Evolutionary conservation across 345 rosid species (phyloP), one percentile per base, ranked within the genome.

Genomic region (Firmiana major): DNA sequence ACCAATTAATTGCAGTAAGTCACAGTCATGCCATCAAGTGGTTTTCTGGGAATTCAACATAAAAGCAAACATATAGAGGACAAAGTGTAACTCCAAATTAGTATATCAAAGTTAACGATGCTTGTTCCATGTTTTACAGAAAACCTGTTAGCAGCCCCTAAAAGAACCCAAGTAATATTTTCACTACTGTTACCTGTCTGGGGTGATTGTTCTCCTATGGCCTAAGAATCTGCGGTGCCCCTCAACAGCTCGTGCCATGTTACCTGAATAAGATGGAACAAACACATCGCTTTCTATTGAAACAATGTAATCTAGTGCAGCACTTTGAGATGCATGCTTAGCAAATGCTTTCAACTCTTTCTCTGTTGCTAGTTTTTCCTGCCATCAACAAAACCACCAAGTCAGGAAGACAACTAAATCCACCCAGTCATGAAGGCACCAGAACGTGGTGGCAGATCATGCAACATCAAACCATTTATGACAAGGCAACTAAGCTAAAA

Each of bases 211-310:
- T 84, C 83, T 90, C 28, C 89, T 91, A 82, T 96, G 94, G 5
- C 97, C 97, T 76, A 93, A 86, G 84, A 92, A 93, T 84, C 99
- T 91, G 51, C 98, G 94, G 73, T 95, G 98, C 65, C 99, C 99
- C 86, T 95, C 99, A 63, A 95, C 94, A 1, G 94, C 94, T 85
- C 93, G 90, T 51, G 99, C 99, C 99, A 95, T 95, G 82, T 95
- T 95, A 55, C 99, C 98, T 12, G 97, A 93, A 85, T 95, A 84
- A 21, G 98, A 88, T 55, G 98, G 93, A 77, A 95, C 81, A 77
- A 95, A 95, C 77, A 93, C 92, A 81, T 92, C 92, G 80, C 99
- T 93, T 77, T 92, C 93, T 45, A 90, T 81, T 0, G 97, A 96
- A 53, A 96, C 86, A 75, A 96, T 88, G 82, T 96, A 96, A 89